Evolutionary conservation across 2,329 filamentous ascomycete genomes (phyloP).

Genomic region (Fusarium sterilihyphosum): DNA sequence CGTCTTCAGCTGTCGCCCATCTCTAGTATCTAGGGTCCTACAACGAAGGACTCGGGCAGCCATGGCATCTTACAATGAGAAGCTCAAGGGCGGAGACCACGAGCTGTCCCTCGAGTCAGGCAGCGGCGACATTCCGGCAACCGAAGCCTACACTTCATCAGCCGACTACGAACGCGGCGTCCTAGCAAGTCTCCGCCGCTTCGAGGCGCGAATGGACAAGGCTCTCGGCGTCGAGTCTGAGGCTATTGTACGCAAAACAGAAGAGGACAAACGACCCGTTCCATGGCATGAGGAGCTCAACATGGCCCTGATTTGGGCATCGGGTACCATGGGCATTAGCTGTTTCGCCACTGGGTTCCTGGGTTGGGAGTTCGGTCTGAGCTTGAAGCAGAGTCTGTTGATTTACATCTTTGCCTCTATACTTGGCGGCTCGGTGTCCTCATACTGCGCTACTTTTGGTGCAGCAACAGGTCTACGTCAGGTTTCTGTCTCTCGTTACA

Average conservation of each 20-base stretch:
- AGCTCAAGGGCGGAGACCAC: neutral
- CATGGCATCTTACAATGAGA: constrained; percentile 2
- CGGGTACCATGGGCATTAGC: constrained; percentile 4
- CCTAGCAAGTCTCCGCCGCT: constrained; percentile 3
- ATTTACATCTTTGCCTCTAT: constrained; percentile 4
- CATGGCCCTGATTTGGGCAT: constrained; percentile 10
- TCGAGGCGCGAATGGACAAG: constrained; percentile 7
- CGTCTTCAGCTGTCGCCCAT: neutral
- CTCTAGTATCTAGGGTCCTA: neutral
- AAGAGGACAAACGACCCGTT: constrained; percentile 1
- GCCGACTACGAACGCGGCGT: neutral
- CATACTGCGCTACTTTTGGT: constrained; percentile 8
- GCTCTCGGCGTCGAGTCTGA: constrained; percentile 4
- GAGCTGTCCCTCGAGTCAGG: constrained; percentile 7
- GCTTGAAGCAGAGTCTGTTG: constrained; percentile 9
- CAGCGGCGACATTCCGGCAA: neutral
- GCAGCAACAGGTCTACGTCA: neutral
- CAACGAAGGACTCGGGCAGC: neutral
- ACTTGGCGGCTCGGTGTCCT: neutral
- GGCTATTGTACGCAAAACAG: neutral
- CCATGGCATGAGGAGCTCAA: constrained; percentile 10
- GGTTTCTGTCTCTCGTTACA: constrained; percentile 1
- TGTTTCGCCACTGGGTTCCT: constrained; percentile 9
- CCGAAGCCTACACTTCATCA: neutral
- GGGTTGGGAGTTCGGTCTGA: constrained; percentile 7